phyloP scores from a whole-genome alignment of 208 protist species.

The Porcisia hertigi region DNA sequence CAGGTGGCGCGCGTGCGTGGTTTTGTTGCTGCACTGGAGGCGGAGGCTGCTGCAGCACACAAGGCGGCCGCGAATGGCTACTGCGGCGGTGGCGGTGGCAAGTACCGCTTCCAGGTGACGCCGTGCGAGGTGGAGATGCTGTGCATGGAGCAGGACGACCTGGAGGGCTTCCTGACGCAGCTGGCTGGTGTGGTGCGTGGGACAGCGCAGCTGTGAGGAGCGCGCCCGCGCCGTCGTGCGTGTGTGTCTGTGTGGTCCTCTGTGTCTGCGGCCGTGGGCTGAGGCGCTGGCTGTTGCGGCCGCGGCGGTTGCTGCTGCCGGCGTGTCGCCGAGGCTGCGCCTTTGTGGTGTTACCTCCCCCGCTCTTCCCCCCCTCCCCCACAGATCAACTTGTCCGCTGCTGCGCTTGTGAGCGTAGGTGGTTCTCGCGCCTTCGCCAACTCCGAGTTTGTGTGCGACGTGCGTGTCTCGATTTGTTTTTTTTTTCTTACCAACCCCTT shows the following conservation, averaged over 20 bases:
- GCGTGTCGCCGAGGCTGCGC: too few relatives aligned
- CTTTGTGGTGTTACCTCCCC: too few relatives aligned
- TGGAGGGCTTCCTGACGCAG: slow-evolving; percentile 64
- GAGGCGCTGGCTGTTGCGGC: too few relatives aligned
- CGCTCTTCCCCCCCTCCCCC: too few relatives aligned
- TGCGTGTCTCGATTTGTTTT: not conserved
- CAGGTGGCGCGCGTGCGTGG: slow-evolving; percentile 37
- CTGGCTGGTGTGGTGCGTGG: slow-evolving; percentile 40
- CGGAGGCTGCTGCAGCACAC: slow-evolving; percentile 26
- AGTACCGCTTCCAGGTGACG: slow-evolving; percentile 54
- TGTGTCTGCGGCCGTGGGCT: not conserved
- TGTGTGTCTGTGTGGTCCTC: not conserved
- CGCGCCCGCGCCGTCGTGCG: not conserved
- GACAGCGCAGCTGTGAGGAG: slow-evolving; percentile 16
- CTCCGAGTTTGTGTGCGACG: not conserved
- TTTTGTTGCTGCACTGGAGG: slow-evolving; percentile 35
- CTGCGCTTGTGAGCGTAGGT: not conserved
- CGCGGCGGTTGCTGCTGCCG: too few relatives aligned
- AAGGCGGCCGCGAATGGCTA: not conserved
- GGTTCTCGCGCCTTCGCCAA: not conserved
- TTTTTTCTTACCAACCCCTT: not conserved
- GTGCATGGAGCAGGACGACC: slow-evolving; percentile 59
- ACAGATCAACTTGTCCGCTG: too few relatives aligned
- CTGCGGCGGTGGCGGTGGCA: slow-evolving; percentile 1
- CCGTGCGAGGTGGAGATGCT: slow-evolving; percentile 78